Conservation (phyloP, 371 early-diverging fungal genomes). For the Conidiobolus incongruus region DNA sequence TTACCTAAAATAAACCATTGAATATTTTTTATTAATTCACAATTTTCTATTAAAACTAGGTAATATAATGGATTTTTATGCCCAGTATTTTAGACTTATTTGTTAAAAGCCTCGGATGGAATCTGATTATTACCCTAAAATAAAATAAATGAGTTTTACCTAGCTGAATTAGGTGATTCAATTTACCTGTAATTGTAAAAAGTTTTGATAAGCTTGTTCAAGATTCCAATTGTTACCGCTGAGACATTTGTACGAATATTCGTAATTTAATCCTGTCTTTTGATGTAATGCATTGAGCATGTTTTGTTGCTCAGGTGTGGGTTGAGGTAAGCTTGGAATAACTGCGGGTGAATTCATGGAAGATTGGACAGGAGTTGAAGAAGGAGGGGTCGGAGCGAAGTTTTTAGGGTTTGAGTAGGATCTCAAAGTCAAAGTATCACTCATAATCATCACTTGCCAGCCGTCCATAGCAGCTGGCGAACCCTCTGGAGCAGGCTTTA, state of each 20-base stretch:
- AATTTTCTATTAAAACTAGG: too few relatives aligned
- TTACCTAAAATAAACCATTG: too few relatives aligned
- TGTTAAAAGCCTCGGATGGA: too few relatives aligned
- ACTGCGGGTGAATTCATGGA: neutral
- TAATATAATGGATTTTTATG: too few relatives aligned
- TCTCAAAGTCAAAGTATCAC: neutral
- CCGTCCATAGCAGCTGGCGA: neutral
- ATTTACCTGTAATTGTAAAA: too few relatives aligned
- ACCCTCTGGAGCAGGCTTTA: neutral
- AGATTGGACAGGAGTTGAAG: too few relatives aligned
- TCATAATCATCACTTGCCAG: neutral
- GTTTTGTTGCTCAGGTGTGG: neutral
- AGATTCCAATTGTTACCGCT: neutral
- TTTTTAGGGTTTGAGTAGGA: too few relatives aligned
- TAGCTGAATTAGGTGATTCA: too few relatives aligned
- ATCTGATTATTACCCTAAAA: too few relatives aligned
- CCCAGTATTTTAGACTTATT: too few relatives aligned
- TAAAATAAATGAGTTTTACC: too few relatives aligned
- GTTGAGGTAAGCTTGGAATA: neutral
- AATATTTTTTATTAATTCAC: too few relatives aligned
- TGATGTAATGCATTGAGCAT: neutral
- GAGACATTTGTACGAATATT: neutral
- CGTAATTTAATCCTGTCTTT: neutral
- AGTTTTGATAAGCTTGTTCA: neutral
- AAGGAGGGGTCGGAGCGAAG: neutral